Evolutionary conservation across 306 rosid genomes (phyloP).

Genomic region (Elaeagnus macrophylla): DNA sequence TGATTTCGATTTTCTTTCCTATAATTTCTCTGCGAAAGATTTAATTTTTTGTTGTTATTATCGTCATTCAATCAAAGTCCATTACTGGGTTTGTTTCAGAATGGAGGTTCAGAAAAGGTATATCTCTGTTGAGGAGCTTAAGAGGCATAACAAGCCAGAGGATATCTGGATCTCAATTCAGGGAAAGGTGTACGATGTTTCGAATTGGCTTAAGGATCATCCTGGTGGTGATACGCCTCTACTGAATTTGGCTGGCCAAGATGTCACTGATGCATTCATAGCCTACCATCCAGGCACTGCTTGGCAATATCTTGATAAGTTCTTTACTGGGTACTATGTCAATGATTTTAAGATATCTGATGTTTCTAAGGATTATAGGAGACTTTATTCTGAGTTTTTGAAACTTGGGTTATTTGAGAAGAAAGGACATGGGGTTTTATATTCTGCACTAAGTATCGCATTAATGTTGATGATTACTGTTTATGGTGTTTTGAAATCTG

Average conservation of each 20-base stretch:
- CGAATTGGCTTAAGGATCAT: constrained; percentile 46
- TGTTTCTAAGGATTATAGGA: constrained; percentile 61
- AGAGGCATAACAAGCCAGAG: constrained; percentile 32
- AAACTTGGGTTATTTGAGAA: constrained; percentile 57
- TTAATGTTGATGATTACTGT: constrained; percentile 33
- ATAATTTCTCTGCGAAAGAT: too few relatives aligned
- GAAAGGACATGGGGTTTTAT: constrained; percentile 37
- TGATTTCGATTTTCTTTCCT: too few relatives aligned
- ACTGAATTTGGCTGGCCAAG: constrained; percentile 58
- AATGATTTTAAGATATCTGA: constrained; percentile 43
- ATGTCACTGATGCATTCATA: constrained; percentile 64
- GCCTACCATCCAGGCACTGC: constrained; percentile 68
- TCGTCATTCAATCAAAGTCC: too few relatives aligned
- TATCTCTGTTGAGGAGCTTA: constrained; percentile 41
- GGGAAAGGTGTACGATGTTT: constrained; percentile 60
- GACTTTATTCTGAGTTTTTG: constrained; percentile 34
- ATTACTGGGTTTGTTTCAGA: neutral
- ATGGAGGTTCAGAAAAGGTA: constrained; percentile 33
- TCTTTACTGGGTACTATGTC: constrained; percentile 56
- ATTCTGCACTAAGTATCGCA: constrained; percentile 26
- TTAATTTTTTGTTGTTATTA: too few relatives aligned
- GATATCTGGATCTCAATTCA: constrained; percentile 73
- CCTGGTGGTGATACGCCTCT: constrained; percentile 63
- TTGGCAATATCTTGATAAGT: constrained; percentile 46
- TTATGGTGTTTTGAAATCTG: constrained; percentile 40